These are phyloP conservation scores for Pythium biforme DNA, from an alignment of 352 stramenopile genomes.

Conservation along the genomic window DNA sequence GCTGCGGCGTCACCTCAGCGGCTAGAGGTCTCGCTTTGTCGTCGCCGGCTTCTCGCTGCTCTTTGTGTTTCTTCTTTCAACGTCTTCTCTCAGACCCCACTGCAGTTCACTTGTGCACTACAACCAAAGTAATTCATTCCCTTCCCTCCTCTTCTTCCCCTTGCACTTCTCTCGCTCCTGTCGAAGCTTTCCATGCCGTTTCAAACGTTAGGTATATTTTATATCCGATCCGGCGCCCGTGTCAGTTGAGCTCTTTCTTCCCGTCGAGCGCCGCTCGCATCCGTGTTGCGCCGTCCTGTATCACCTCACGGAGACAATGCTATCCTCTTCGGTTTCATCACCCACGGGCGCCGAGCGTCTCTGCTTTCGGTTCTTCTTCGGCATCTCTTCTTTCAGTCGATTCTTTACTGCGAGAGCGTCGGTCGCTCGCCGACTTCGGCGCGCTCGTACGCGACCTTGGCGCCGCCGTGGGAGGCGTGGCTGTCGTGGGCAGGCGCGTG, in stretches of 20 bases:
- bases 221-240: slow-evolving; percentile 1
- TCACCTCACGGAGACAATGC: too few species aligned
- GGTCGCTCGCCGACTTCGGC: slow-evolving; percentile 61
- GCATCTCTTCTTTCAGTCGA: not conserved
- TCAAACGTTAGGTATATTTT: slow-evolving; percentile 22
- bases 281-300: slow-evolving; percentile 1
- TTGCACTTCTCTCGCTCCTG: slow-evolving; percentile 1
- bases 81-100: not conserved
- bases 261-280: not conserved
- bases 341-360: too few species aligned
- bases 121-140: not conserved
- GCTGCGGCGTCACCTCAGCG: not conserved
- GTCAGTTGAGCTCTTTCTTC: not conserved
- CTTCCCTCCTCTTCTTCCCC: not conserved
- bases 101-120: not conserved
- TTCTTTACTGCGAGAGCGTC: slow-evolving; percentile 36
- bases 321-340: too few species aligned
- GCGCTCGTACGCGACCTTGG: slow-evolving; percentile 60
- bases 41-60: not conserved
- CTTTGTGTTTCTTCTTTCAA: not conserved
- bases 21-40: not conserved
- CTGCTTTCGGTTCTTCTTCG: too few species aligned
- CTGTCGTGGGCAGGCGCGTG: slow-evolving; percentile 32
- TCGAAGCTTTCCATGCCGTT: too few species aligned
- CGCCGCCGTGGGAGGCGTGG: slow-evolving; percentile 21